Conservation (phyloP, 1,139 yeast genomes). For the Yamadazyma jaroonii region DNA sequence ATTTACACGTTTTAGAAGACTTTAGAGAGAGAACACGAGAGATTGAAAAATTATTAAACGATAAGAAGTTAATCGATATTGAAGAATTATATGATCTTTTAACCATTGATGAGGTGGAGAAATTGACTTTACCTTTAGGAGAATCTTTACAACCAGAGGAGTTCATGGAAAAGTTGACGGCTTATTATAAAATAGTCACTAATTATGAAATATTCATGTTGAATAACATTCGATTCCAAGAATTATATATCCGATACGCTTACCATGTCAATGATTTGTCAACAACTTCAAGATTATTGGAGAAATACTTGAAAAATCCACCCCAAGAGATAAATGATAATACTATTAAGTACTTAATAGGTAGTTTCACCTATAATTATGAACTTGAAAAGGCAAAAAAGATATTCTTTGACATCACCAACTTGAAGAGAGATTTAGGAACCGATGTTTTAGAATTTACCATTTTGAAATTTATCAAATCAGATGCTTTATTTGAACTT, state of each 20-base stretch:
- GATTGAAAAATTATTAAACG: neutral
- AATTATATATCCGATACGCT: conserved; percentile 9
- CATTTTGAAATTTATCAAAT: conserved; percentile 20
- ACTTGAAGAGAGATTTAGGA: conserved; percentile 17
- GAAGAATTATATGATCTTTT: neutral
- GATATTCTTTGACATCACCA: conserved; percentile 16
- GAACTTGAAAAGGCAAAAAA: conserved; percentile 31
- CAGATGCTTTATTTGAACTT: conserved; percentile 34
- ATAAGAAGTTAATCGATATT: neutral
- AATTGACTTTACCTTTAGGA: conserved; percentile 1
- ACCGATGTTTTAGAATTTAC: conserved; percentile 26
- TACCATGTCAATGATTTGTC: conserved; percentile 11
- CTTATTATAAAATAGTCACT: neutral
- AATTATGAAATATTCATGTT: conserved; percentile 5
- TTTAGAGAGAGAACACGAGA: neutral
- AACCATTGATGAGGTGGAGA: neutral
- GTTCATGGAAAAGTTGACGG: neutral
- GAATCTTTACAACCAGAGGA: neutral
- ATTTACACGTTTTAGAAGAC: neutral
- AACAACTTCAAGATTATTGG: conserved; percentile 5
- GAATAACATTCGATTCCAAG: conserved; percentile 8
- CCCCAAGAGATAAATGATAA: conserved; percentile 17
- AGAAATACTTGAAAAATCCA: conserved; percentile 8
- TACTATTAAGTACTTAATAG: conserved; percentile 28
- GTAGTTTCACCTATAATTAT: conserved; percentile 27